Evolutionary conservation across 345 rosid species (phyloP), one percentile per base, ranked within the genome.

Genomic region (Garcia nutans): DNA sequence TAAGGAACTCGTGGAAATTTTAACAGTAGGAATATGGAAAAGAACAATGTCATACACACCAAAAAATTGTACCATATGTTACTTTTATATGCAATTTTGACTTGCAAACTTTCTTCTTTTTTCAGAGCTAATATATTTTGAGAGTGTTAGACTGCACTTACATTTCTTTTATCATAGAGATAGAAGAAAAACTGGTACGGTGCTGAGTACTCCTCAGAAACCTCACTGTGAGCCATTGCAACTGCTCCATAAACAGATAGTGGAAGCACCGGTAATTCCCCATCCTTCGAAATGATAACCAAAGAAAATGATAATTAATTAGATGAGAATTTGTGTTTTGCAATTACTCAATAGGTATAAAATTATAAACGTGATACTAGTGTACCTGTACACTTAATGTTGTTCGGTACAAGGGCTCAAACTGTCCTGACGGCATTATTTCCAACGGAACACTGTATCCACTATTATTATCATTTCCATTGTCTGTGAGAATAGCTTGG

Each of bases 111-210:
- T 13, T 47, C 1, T 10, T 22, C 55, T 45, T 22, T n/a, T 23
- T 22, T 11, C 24, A 47, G 28, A 49, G 41, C 2, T 23, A 23
- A 47, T 24, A 5, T 17, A 6, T 65, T 71, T 70, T 37, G 5
- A n/a, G 44, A 5, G 47, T 5, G 52, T 23, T 55, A 63, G 52
- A 78, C 73, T 62, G 70, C 55, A 81, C 85, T 50, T 84, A 95
- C 99, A 74, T 86, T 90, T 89, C 96, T 86, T 88, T 91, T 95
- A 70, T 93, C 99, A 47, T 95, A 91, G 26, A 95, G 85, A 78
- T 91, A 93, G 88, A 93, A 89, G 91, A 95, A 91, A 80, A 91
- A 95, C 52, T 95, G 97, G 82, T 86, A 87, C 5, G 99, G 96
- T 13, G 99, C 88, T 6, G 96, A 95, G 86, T 89, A 95, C 11